Conservation (phyloP, 345 rosid species). For the Linum trigynum region DNA sequence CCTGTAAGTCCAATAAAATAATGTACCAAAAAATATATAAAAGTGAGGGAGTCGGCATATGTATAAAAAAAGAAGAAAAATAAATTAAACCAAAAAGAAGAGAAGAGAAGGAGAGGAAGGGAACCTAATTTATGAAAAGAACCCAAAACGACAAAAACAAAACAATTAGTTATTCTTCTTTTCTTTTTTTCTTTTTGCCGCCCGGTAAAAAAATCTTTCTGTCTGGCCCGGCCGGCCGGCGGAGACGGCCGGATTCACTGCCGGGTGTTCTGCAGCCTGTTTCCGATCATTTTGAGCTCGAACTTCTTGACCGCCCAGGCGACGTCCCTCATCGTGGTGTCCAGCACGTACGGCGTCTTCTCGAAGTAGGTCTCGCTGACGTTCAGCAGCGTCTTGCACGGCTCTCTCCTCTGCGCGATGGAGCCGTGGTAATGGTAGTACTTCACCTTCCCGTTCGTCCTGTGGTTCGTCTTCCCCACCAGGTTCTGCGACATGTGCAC, state of each 20-base stretch:
- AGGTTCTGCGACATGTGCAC: conserved; percentile 92
- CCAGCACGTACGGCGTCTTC: neutral
- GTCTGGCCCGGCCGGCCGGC: too few relatives aligned
- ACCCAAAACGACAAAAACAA: too few relatives aligned
- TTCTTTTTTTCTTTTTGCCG: too few relatives aligned
- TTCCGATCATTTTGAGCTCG: neutral
- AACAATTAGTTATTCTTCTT: too few relatives aligned
- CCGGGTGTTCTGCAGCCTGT: conserved; percentile 1
- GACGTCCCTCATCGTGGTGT: conserved; percentile 3
- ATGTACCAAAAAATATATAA: too few relatives aligned
- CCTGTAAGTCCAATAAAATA: too few relatives aligned
- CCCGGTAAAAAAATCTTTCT: too few relatives aligned
- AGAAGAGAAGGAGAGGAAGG: too few relatives aligned
- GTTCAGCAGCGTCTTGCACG: conserved; percentile 44
- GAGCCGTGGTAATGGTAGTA: conserved; percentile 78
- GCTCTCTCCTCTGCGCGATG: conserved; percentile 48
- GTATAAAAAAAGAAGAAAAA: too few relatives aligned
- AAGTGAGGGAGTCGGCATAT: too few relatives aligned
- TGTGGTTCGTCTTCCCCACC: conserved; percentile 63
- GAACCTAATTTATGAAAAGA: too few relatives aligned
- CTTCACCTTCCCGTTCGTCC: conserved; percentile 63
- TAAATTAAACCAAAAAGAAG: too few relatives aligned
- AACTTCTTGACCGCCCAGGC: conserved; percentile 4
- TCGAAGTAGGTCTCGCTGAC: neutral
- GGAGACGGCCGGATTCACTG: neutral